phyloP scores from a whole-genome alignment of 2,329 filamentous ascomycete species.

The Ophiosphaerella herpotricha region DNA sequence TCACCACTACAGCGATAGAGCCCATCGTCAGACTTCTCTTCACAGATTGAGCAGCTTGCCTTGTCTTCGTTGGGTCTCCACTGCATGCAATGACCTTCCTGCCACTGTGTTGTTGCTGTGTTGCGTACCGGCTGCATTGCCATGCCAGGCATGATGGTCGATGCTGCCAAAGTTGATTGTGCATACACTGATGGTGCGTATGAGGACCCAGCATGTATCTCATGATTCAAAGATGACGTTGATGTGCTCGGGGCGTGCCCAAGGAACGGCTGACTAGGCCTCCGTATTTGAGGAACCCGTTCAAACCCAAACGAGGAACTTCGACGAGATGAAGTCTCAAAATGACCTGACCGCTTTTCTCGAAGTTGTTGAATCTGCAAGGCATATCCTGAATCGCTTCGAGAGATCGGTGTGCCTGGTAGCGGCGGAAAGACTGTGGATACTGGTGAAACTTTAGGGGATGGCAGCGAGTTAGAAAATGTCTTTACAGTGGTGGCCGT shows the following conservation, averaged over 20 bases:
- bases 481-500: slow-evolving; percentile 45
- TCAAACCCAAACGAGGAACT: slow-evolving; percentile 69
- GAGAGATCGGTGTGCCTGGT: slow-evolving; percentile 78
- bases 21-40: slow-evolving; percentile 74
- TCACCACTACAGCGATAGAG: slow-evolving; percentile 71
- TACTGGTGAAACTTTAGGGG: slow-evolving; percentile 70
- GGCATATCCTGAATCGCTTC: slow-evolving; percentile 89
- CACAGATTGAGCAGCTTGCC: slow-evolving; percentile 72
- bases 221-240: slow-evolving; percentile 65
- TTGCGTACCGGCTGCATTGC: slow-evolving; percentile 78
- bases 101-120: slow-evolving; percentile 80
- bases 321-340: slow-evolving; percentile 57
- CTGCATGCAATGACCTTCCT: slow-evolving; percentile 81
- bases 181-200: slow-evolving; percentile 86
- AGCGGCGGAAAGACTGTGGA: slow-evolving; percentile 78
- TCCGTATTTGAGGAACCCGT: slow-evolving; percentile 66
- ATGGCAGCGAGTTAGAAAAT: slow-evolving; percentile 57
- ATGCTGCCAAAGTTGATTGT: slow-evolving; percentile 82
- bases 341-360: slow-evolving; percentile 93
- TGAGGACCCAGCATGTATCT: slow-evolving; percentile 53
- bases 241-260: slow-evolving; percentile 66
- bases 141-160: slow-evolving; percentile 85
- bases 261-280: slow-evolving; percentile 70
- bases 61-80: slow-evolving; percentile 64
- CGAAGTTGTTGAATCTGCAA: slow-evolving; percentile 76